phyloP scores from a whole-genome alignment of 768 basidiomycete genomes.

The Obba rivulosa region DNA sequence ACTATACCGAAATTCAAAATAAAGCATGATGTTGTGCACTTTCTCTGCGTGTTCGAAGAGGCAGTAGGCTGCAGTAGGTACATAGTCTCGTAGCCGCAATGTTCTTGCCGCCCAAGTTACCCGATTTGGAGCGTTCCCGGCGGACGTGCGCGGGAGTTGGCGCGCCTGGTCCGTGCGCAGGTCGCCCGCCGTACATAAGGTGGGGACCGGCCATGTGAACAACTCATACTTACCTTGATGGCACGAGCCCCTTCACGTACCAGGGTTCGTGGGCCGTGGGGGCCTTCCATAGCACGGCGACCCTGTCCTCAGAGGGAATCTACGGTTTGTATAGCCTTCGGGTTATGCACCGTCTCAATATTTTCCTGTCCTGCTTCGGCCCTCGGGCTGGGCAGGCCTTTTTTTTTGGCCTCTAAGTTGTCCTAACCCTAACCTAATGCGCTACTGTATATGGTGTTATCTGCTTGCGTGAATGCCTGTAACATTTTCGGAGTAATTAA shows the following conservation, averaged over 20 bases:
- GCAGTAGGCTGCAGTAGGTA: no score
- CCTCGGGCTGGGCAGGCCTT: slow-evolving; percentile 5
- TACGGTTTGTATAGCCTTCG: slow-evolving; percentile 37
- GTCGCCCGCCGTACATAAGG: slow-evolving; percentile 2
- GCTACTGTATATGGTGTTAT: no score
- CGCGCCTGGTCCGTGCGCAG: slow-evolving; percentile 14
- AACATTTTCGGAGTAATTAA: no score
- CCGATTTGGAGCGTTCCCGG: background rate
- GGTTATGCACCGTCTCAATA: slow-evolving; percentile 30
- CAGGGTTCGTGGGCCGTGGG: slow-evolving; percentile 31
- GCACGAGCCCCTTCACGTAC: slow-evolving; percentile 30
- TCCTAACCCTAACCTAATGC: slow-evolving; percentile 5
- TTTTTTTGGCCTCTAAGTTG: background rate
- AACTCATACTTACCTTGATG: slow-evolving; percentile 31
- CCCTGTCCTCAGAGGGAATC: slow-evolving; percentile 44
- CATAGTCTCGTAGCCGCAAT: background rate
- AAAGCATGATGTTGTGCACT: no score
- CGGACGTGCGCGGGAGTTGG: background rate
- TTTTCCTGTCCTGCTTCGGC: slow-evolving; percentile 8
- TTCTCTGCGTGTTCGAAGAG: no score
- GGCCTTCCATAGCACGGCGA: slow-evolving; percentile 47
- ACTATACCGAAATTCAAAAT: no score
- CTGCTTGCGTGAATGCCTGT: no score
- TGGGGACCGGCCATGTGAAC: background rate
- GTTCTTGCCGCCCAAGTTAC: background rate